These are phyloP conservation scores for Xanthoparmelia taractica DNA, from an alignment of 495 filamentous ascomycete species.

Conservation along the genomic window DNA sequence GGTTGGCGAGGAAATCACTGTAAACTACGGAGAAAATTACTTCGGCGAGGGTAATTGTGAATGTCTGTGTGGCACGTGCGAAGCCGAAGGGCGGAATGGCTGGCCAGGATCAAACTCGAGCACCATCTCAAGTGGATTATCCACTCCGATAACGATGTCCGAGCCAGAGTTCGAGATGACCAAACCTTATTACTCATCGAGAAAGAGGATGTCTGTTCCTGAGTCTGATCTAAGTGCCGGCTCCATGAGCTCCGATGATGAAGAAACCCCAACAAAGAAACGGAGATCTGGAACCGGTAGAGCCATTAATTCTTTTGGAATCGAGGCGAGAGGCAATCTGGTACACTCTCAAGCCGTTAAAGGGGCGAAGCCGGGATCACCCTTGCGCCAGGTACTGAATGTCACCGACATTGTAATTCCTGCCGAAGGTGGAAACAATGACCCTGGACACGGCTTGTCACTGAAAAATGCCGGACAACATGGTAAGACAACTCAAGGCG, in stretches of 20 bases:
- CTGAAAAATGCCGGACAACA: slow-evolving; percentile 16
- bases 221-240: slow-evolving; percentile 7
- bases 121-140: slow-evolving; percentile 32
- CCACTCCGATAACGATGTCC: slow-evolving; percentile 30
- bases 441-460: slow-evolving; percentile 7
- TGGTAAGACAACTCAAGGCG: slow-evolving; percentile 10
- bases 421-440: not conserved
- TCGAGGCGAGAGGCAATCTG: slow-evolving; percentile 2
- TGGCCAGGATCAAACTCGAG: slow-evolving; percentile 54
- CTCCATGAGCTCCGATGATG: slow-evolving; percentile 6
- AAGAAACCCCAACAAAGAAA: slow-evolving; percentile 10
- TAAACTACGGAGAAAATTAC: slow-evolving; percentile 90
- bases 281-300: slow-evolving; percentile 9
- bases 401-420: slow-evolving; percentile 13
- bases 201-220: slow-evolving; percentile 11
- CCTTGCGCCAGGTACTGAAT: slow-evolving; percentile 17
- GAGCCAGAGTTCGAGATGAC: slow-evolving; percentile 28
- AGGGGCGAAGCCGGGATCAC: slow-evolving; percentile 10
- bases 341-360: slow-evolving; percentile 5
- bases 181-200: slow-evolving; percentile 19
- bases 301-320: slow-evolving; percentile 3
- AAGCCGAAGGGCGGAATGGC: slow-evolving; percentile 66
- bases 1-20: slow-evolving; percentile 88
- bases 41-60: slow-evolving; percentile 94
- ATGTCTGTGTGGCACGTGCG: slow-evolving; percentile 85